Evolutionary conservation across 2,329 filamentous ascomycete genomes (phyloP).

Genomic region (Paramyrothecium roridum): DNA sequence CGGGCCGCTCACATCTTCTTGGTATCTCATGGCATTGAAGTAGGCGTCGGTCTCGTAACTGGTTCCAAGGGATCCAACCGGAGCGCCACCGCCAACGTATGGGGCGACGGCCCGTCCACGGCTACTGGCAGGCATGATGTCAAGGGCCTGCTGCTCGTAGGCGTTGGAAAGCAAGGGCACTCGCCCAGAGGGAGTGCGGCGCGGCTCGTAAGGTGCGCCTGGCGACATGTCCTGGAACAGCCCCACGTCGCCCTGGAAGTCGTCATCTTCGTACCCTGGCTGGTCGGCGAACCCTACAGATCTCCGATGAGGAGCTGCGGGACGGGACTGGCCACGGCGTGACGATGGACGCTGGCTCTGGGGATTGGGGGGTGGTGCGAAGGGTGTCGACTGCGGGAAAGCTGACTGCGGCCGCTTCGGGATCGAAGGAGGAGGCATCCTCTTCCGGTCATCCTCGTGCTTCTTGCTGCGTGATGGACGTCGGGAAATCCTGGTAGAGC

Average conservation of each 20-base stretch:
- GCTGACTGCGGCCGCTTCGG: conserved; percentile 32
- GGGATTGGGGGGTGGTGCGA: conserved; percentile 22
- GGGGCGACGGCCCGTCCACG: conserved; percentile 36
- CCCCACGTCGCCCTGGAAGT: conserved; percentile 27
- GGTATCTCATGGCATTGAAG: conserved; percentile 39
- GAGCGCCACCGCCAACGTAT: conserved; percentile 30
- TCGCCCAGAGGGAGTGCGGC: conserved; percentile 26
- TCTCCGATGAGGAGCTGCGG: conserved; percentile 21
- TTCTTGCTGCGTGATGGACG: conserved; percentile 41
- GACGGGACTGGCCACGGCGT: conserved; percentile 25
- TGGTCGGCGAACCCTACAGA: conserved; percentile 28
- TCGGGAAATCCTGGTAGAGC: conserved; percentile 30
- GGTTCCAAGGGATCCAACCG: conserved; percentile 25
- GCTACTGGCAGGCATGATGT: conserved; percentile 34
- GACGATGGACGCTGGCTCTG: conserved; percentile 13
- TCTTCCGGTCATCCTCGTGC: conserved; percentile 39
- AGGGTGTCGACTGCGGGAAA: conserved; percentile 22
- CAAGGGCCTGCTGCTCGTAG: conserved; percentile 35
- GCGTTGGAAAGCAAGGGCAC: conserved; percentile 29
- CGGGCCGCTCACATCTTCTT: conserved; percentile 47
- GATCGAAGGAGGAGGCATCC: conserved; percentile 42
- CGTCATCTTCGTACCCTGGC: conserved; percentile 34
- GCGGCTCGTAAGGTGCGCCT: conserved; percentile 27
- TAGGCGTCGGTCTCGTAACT: conserved; percentile 37
- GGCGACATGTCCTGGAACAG: conserved; percentile 37